Conservation (phyloP, 2,329 filamentous ascomycete genomes). For the Daldinia eschscholtzii region DNA sequence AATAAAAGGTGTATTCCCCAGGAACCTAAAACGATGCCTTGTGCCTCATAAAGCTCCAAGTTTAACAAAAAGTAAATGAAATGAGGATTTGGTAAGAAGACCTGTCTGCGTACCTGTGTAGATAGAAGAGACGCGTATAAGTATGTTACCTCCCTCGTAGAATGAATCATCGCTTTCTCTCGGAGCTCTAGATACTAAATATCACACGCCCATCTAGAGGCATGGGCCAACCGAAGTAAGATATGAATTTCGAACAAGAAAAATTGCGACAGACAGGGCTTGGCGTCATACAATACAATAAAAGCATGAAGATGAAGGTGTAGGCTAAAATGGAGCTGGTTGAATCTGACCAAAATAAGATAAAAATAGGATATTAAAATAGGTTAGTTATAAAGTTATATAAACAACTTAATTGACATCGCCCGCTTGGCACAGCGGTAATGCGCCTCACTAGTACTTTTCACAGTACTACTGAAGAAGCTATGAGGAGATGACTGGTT, state of each 20-base stretch:
- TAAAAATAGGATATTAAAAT: no score
- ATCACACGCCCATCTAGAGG: no score
- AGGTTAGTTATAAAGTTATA: neutral
- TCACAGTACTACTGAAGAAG: slow-evolving; percentile 18
- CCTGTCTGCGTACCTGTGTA: neutral
- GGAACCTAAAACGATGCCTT: neutral
- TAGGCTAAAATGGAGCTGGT: neutral
- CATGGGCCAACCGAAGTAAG: no score
- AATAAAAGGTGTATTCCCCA: slow-evolving; percentile 2
- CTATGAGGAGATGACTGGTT: slow-evolving; percentile 36
- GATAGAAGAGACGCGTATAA: no score
- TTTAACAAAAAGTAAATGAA: neutral
- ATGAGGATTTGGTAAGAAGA: neutral
- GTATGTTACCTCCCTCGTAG: neutral
- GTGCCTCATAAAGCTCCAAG: neutral
- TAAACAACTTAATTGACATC: neutral
- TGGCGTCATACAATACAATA: no score
- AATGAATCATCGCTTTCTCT: neutral
- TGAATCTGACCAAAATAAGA: neutral
- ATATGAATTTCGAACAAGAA: no score
- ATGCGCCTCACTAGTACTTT: slow-evolving; percentile 32
- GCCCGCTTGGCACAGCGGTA: slow-evolving; percentile 35
- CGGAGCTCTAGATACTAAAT: neutral
- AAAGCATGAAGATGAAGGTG: no score
- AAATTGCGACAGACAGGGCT: no score